Evolutionary conservation across 345 rosid genomes (phyloP), one percentile per base, ranked within the genome.

Genomic region (Pseudoturritis turrita): DNA sequence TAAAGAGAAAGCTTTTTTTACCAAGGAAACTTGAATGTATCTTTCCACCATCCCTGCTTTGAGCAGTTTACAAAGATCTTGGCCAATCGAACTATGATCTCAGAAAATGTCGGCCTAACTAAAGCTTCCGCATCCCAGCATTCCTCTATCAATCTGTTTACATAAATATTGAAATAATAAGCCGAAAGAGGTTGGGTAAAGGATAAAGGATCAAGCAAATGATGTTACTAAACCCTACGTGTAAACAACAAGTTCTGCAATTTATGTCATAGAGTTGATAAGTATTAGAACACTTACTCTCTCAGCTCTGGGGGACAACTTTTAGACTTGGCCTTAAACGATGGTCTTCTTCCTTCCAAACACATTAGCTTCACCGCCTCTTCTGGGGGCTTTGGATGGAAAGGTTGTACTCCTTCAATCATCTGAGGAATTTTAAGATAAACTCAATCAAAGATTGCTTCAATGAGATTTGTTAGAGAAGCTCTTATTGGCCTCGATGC

Each of bases 11-110:
- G 52, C 14, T 43, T 74, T 43, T 74, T 43, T 47, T 91, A 95
- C 99, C 99, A 91, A 50, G 93, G 97, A 77, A 95, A 90, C 85
- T 87, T 95, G 81, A 95, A 91, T 43, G 96, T 82, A 55, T 95
- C 97, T 78, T 89, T 95, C 99, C 96, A 95, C 99, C 92, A 82
- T 47, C 93, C 96, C 6, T 88, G 97, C 70, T 83, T 91, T 68
- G 97, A 86, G 79, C 96, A 82, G 46, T 80, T 74, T 50, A 65
- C 22, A 61, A 79, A 81, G 68, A 95, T 85, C 77, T 39, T 89
- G 75, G 86, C 86, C 84, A 95, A 72, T 68, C 99, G 89, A 41
- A 86, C 83, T 25, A 95, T 89, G 77, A 95, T 88, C 82, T 95
- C 96, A 2, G 91, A 83, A 79, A 91, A 95, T n/a, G 89, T 88